Conservation (phyloP, 345 rosid species). For the Adansonia digitata region DNA sequence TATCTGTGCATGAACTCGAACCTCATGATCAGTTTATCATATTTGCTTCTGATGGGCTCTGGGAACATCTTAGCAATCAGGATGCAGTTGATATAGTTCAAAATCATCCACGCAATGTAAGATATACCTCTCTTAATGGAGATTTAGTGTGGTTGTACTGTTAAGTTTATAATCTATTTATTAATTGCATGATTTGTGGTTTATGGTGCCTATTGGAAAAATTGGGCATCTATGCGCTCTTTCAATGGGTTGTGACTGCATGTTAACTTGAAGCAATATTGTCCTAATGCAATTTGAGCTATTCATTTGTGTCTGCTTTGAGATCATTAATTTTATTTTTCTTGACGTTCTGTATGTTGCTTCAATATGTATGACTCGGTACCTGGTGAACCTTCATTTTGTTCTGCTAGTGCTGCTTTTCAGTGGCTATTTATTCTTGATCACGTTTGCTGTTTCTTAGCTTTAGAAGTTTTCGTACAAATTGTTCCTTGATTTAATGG, state of each 20-base stretch:
- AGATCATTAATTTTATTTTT: not conserved
- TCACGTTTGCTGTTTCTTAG: not conserved
- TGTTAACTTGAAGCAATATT: not conserved
- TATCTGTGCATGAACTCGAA: constrained; percentile 64
- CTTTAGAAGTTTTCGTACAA: not conserved
- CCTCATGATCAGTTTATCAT: constrained; percentile 76
- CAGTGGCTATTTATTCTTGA: not conserved
- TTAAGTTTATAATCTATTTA: not conserved
- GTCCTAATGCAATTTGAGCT: not conserved
- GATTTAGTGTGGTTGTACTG: not conserved
- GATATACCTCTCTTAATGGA: constrained; percentile 10
- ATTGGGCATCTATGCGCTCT: not conserved
- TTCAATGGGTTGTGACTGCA: not conserved
- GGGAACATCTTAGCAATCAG: constrained; percentile 96
- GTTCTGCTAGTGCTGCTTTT: not conserved
- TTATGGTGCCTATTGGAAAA: not conserved
- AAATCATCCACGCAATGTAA: constrained; percentile 70
- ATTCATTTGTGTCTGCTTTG: not conserved
- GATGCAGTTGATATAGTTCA: constrained; percentile 89
- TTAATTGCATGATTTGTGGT: not conserved
- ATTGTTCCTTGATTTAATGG: not conserved
- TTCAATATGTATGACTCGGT: not conserved
- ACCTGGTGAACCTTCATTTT: not conserved
- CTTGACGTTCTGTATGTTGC: not conserved
- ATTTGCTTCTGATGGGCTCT: constrained; percentile 94